A percentile compares a stretch with the other conserved stretches of the same genome.
Conservation (phyloP, 495 filamentous ascomycete genomes). For the Penicillium mononematosum region DNA sequence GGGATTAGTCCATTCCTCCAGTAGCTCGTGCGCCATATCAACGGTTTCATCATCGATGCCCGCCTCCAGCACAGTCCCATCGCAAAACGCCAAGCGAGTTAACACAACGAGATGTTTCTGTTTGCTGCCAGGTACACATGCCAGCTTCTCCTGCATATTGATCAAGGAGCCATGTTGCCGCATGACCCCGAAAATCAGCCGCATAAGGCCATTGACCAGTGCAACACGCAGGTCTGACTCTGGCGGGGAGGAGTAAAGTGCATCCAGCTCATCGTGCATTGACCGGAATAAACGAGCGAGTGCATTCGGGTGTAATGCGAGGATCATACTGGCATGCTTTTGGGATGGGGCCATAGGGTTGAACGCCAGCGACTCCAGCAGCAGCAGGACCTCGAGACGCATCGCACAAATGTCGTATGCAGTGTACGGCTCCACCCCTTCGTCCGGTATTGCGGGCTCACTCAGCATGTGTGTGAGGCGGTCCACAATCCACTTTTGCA, state of each 20-base stretch:
- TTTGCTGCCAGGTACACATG: constrained; percentile 53
- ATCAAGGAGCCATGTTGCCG: constrained; percentile 47
- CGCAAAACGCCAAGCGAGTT: constrained; percentile 66
- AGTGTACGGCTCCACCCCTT: constrained; percentile 49
- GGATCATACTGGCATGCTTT: constrained; percentile 49
- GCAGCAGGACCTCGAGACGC: constrained; percentile 54
- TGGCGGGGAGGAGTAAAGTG: constrained; percentile 54
- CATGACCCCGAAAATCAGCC: constrained; percentile 60
- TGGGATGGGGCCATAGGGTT: constrained; percentile 33
- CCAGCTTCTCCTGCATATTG: constrained; percentile 58
- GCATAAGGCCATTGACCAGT: constrained; percentile 59
- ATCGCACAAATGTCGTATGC: constrained; percentile 53
- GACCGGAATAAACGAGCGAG: constrained; percentile 60
- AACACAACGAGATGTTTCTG: constrained; percentile 67
- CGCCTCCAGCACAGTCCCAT: constrained; percentile 58
- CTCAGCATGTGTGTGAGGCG: constrained; percentile 59
- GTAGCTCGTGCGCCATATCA: constrained; percentile 61
- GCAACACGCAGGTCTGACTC: constrained; percentile 40
- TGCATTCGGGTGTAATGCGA: constrained; percentile 54
- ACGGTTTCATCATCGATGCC: constrained; percentile 67
- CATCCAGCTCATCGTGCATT: constrained; percentile 62
- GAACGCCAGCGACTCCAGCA: constrained; percentile 53
- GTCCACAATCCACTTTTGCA: constrained; percentile 60
- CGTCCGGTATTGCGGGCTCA: constrained; percentile 50
- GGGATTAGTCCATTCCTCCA: constrained; percentile 64